Base-by-base conservation (phyloP, 208 protist species). In the Novymonas esmeraldas region DNA sequence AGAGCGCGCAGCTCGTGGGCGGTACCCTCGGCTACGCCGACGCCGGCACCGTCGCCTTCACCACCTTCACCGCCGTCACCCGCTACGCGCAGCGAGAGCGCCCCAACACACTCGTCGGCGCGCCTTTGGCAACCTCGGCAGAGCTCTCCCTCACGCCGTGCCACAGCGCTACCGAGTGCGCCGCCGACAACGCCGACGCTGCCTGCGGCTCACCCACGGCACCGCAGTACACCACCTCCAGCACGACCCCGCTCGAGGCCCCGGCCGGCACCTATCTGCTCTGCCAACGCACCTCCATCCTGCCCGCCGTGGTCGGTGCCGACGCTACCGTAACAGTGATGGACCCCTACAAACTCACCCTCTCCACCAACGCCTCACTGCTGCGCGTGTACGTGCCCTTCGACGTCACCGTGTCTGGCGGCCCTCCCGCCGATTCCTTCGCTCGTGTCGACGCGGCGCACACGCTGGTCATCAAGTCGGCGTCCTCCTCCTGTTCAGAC, bases 111-210 rank as follows among this genome's bases (percentile, higher is more conserved):
- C 41, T 92, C 11, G 48, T 69, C 5, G 80, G 55, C 18, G 74
- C 44, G 39, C 82, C 86, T 10, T 4, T 80, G 18, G 38, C 73
- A n/a, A 64, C 31, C 14, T 60, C 55, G 6, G 46, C 55, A 0
- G 52, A 67, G 13, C 56, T 89, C 6, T 92, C 71, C 66, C 64
- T 92, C 10, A 72, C 81, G 9, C 10, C 49, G 3, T 92, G 86
- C 73, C 38, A 54, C 16, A 69, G 46, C 2, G 34, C 20, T n/a
- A n/a, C 44, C 3, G 50, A 13, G 10, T 89, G 86, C 57, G 22
- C 28, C 14, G 34, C 66, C 2, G 29, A 46, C 26, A 36, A 48
- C 34, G 66, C 74, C 3, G 48, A 62, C 36, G 42, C 51, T 10
- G 49, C 69, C 10, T 88, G 82, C 66, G 54, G 22, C 14, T 50